Evolutionary conservation across 2,329 filamentous ascomycete species (phyloP), one percentile per base, ranked within the genome.

Genomic region (Fusarium globosum): DNA sequence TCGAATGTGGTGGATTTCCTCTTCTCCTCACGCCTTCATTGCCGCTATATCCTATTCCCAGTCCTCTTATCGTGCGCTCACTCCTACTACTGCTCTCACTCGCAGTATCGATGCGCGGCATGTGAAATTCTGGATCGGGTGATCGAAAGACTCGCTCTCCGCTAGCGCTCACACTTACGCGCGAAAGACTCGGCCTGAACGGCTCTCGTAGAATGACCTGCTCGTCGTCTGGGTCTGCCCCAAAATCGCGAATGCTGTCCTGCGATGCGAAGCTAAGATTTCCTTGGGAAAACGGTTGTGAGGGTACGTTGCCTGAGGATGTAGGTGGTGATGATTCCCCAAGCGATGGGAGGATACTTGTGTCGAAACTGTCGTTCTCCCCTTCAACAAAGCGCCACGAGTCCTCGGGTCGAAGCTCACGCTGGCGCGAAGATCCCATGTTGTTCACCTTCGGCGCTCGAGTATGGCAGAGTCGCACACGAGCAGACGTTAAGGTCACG

Each of bases 311-410:
- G 16, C 78, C 79, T 4, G 81, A 82, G 10, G 81, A 78, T 56
- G 68, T 78, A 67, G 48, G 83, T 81, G 76, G 84, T 84, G 51
- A 84, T 41, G 73, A 85, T 49, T 83, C 82, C 33, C 60, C 80
- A 36, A 86, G 79, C 39, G 85, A 83, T 13, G 86, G 84, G 21
- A 89, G 80, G 61, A 89, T 82, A 15, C 86, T 85, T 11, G 88
- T 89, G 73, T 89, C 88, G 77, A 90, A 90, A 76, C 87, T 89
- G 76, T 90, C 88, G 78, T 90, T 86, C 63, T 90, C 88, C 76
- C 86, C 88, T 65, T 90, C 88, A 18, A 90, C 88, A 81, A 90
- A 85, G 74, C 88, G 88, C 88, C 88, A 90, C 26, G 88, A 90
- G 72, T 86, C 85, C 71, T 88, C 87, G 46, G 88, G 83, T 41